These are phyloP conservation scores for Lactarius tabidus DNA, from an alignment of 768 basidiomycete genomes.

Conservation along the genomic window DNA sequence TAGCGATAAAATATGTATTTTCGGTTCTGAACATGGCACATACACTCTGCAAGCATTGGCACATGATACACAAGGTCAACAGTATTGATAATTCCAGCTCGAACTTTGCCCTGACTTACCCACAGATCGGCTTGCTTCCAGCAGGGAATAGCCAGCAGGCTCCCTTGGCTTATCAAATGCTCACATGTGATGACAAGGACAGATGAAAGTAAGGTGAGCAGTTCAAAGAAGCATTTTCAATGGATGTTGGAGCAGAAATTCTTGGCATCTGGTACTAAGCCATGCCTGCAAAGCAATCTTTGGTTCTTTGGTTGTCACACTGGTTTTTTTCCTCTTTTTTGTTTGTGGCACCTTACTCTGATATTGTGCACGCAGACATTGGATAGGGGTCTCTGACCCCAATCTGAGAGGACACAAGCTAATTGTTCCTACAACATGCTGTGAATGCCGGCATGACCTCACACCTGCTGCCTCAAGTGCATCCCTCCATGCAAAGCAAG, in stretches of 20 bases:
- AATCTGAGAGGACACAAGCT: too few species aligned
- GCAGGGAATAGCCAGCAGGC: conserved; percentile 69
- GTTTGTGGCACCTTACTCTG: neutral
- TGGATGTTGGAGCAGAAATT: conserved; percentile 70
- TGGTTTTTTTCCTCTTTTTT: conserved; percentile 39
- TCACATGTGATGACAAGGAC: conserved; percentile 47
- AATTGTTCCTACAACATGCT: too few species aligned
- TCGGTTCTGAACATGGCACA: conserved; percentile 77
- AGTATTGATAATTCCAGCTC: neutral
- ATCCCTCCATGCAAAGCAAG: too few species aligned
- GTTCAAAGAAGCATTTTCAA: conserved; percentile 73
- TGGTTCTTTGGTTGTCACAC: conserved; percentile 78
- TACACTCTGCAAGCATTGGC: conserved; percentile 67
- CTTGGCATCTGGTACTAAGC: conserved; percentile 71
- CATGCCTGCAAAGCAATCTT: conserved; percentile 69
- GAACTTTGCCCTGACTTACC: neutral
- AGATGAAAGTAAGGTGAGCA: conserved; percentile 62
- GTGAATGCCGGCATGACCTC: too few species aligned
- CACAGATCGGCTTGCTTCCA: conserved; percentile 67
- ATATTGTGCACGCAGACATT: conserved; percentile 45
- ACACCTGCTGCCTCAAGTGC: too few species aligned
- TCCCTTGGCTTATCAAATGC: conserved; percentile 78
- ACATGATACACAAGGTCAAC: conserved; percentile 66
- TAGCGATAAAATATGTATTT: conserved; percentile 73
- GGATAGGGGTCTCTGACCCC: too few species aligned